A percentile compares a stretch with the other conserved stretches of the same genome.
phyloP scores from a whole-genome alignment of 2,329 filamentous ascomycete species.

The Pyrenophora seminiperda region DNA sequence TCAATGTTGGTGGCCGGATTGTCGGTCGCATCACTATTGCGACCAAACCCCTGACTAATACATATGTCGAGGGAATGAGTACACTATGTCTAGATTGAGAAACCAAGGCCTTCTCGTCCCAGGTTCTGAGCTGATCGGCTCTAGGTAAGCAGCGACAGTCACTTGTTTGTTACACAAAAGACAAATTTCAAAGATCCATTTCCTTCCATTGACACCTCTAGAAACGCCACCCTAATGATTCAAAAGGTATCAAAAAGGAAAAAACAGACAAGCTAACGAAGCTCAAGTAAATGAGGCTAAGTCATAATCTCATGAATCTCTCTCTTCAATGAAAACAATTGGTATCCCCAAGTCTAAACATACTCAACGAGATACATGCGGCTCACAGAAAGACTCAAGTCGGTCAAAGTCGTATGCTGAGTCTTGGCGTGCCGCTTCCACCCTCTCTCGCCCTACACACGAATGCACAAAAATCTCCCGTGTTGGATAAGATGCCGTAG shows the following conservation, averaged over 20 bases:
- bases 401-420: slow-evolving; percentile 10
- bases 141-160: neutral
- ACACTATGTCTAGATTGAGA: too few relatives aligned
- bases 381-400: slow-evolving; percentile 8
- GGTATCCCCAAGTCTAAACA: slow-evolving; percentile 29
- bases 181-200: neutral
- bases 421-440: neutral
- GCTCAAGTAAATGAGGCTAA: slow-evolving; percentile 6
- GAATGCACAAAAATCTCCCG: slow-evolving; percentile 10
- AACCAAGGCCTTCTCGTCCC: too few relatives aligned
- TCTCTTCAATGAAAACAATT: slow-evolving; percentile 14
- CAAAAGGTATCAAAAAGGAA: slow-evolving; percentile 17
- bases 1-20: too few relatives aligned
- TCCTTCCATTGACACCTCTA: slow-evolving; percentile 32
- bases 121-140: too few relatives aligned
- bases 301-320: slow-evolving; percentile 11
- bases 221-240: slow-evolving; percentile 35
- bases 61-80: too few relatives aligned
- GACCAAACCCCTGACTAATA: too few relatives aligned
- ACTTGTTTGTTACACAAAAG: too few relatives aligned
- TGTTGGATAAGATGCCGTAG: slow-evolving; percentile 6
- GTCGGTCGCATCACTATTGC: too few relatives aligned
- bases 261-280: slow-evolving; percentile 7
- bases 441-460: slow-evolving; percentile 5
- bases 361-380: slow-evolving; percentile 14